A percentile compares a stretch with the other conserved stretches of the same genome.
Evolutionary conservation across 768 basidiomycete species (phyloP).

Genomic region (Pleurotus djamor): DNA sequence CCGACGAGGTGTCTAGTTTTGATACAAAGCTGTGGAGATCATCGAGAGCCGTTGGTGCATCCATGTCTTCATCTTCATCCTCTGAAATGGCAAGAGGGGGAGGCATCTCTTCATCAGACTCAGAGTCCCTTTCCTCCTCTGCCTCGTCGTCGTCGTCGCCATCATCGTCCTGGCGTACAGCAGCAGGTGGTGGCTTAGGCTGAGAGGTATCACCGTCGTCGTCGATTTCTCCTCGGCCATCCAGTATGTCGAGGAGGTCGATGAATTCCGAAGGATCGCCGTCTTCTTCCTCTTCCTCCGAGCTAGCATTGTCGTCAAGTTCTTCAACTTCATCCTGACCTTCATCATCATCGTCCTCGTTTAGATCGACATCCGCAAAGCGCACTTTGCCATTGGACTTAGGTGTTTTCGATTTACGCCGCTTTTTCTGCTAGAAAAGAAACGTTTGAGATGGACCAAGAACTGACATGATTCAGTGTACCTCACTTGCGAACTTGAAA

Average conservation of each 20-base stretch:
- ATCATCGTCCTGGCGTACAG: neutral
- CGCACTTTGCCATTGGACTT: conserved; percentile 28
- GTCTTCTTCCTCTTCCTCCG: conserved; percentile 30
- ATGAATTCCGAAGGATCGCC: conserved; percentile 45
- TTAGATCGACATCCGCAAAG: conserved; percentile 60
- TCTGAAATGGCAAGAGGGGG: conserved; percentile 28
- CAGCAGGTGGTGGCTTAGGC: conserved; percentile 12
- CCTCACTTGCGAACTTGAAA: conserved; percentile 44
- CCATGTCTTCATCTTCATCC: conserved; percentile 44
- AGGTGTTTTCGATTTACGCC: conserved; percentile 21
- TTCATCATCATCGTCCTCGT: conserved; percentile 48
- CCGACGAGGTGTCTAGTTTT: conserved; percentile 34
- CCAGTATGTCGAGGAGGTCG: conserved; percentile 64
- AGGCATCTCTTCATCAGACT: conserved; percentile 31
- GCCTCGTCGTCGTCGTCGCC: conserved; percentile 7
- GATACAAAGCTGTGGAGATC: conserved; percentile 74
- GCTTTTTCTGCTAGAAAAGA: conserved; percentile 10
- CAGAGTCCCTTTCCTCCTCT: conserved; percentile 26
- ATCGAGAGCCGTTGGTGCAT: conserved; percentile 55
- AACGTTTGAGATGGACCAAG: conserved; percentile 7
- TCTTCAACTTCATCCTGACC: conserved; percentile 11
- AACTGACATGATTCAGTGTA: conserved; percentile 19
- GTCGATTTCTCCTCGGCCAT: conserved; percentile 55
- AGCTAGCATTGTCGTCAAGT: conserved; percentile 30
- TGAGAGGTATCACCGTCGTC: conserved; percentile 30